Percentiles rank a stretch among this genome's conserved stretches.
Evolutionary conservation across 352 stramenopile genomes (phyloP).

Genomic region (Labyrinthula sp.): DNA sequence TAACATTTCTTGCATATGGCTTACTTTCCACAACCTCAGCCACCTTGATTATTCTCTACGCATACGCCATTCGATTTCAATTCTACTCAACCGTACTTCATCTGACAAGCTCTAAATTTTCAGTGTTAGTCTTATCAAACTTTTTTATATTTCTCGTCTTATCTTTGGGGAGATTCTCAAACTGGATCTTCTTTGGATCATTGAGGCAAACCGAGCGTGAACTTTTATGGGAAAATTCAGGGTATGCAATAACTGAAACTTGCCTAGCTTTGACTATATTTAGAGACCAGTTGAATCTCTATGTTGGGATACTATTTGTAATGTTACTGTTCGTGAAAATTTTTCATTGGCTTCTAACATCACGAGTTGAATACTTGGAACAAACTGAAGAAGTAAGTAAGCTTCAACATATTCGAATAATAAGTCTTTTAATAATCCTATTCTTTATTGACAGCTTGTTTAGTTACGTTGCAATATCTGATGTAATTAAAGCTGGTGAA

Average conservation of each 20-base stretch:
- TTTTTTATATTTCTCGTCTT: constrained; percentile 65
- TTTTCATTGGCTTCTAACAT: constrained; percentile 58
- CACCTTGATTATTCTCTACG: constrained; percentile 77
- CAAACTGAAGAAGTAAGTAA: constrained; percentile 28
- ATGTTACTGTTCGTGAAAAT: constrained; percentile 81
- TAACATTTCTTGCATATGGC: no score
- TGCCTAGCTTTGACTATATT: constrained; percentile 97
- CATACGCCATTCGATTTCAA: constrained; percentile 67
- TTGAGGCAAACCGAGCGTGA: constrained; percentile 52
- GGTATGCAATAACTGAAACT: constrained; percentile 91
- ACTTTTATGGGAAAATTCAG: constrained; percentile 78
- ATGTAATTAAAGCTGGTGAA: constrained; percentile 31
- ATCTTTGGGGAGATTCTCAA: constrained; percentile 47
- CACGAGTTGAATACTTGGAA: constrained; percentile 34
- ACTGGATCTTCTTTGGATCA: constrained; percentile 55
- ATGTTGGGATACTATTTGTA: constrained; percentile 79
- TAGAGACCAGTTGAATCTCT: constrained; percentile 77
- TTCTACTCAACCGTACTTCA: constrained; percentile 93
- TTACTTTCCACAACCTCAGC: no score
- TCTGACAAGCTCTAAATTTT: constrained; percentile 81
- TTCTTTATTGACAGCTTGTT: constrained; percentile 15
- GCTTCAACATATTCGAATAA: constrained; percentile 21
- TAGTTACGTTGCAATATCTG: no score
- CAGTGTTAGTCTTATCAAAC: constrained; percentile 81
- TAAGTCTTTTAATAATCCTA: constrained; percentile 27